Percentiles rank a stretch among this genome's conserved stretches.
Conservation (phyloP, 768 basidiomycete species). For the Boletus subcaerulescens region DNA sequence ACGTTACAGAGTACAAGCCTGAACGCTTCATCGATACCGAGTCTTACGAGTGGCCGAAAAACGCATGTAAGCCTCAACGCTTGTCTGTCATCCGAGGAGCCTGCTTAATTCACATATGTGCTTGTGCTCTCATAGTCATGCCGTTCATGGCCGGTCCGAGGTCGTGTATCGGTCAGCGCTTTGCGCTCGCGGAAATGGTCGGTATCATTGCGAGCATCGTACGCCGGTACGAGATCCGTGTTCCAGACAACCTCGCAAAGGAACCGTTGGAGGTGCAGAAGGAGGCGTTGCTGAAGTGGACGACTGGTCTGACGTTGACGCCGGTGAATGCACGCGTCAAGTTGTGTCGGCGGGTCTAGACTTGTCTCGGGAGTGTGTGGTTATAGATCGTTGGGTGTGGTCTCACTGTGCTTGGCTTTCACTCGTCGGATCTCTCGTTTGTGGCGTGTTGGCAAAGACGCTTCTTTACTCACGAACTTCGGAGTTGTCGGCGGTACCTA, state of each 20-base stretch:
- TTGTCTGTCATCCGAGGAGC: too few species aligned
- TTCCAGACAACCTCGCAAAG: conserved; percentile 36
- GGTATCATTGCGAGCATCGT: conserved; percentile 44
- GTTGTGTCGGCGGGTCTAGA: neutral
- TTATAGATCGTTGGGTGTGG: too few species aligned
- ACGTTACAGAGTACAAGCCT: conserved; percentile 43
- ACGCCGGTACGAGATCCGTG: conserved; percentile 38
- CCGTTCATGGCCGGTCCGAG: conserved; percentile 46
- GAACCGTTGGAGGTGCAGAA: conserved; percentile 34
- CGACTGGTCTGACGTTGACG: conserved; percentile 33
- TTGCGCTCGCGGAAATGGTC: conserved; percentile 41
- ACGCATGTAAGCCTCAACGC: conserved; percentile 39
- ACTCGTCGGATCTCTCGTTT: too few species aligned
- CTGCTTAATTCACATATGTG: too few species aligned
- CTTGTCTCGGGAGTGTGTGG: too few species aligned
- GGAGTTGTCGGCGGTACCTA: too few species aligned
- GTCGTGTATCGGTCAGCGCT: conserved; percentile 49
- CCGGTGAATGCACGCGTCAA: conserved; percentile 29
- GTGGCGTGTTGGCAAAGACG: too few species aligned
- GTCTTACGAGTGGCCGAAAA: conserved; percentile 49
- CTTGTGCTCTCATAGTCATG: conserved; percentile 27
- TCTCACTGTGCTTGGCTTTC: too few species aligned
- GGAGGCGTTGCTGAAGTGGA: conserved; percentile 36
- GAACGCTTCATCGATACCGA: conserved; percentile 51
- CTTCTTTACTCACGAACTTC: too few species aligned